A percentile compares a stretch with the other conserved stretches of the same genome.
phyloP scores from a whole-genome alignment of 495 filamentous ascomycete species.

The Penicillium turbatum region DNA sequence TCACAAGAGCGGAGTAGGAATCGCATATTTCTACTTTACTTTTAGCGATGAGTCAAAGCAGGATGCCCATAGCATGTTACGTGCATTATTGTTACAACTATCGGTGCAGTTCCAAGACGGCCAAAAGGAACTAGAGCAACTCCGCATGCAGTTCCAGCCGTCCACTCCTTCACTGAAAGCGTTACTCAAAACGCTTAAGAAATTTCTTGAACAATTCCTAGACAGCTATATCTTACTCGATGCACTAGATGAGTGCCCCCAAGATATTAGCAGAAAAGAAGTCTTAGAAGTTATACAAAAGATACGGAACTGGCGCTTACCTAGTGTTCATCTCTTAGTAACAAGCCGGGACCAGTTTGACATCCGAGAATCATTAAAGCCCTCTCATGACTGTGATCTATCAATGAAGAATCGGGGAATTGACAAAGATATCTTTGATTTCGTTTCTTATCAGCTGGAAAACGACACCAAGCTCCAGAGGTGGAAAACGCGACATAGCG shows the following conservation, averaged over 20 bases:
- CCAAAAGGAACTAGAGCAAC: constrained; percentile 13
- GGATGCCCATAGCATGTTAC: constrained; percentile 29
- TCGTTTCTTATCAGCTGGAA: constrained; percentile 24
- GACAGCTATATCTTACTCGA: constrained; percentile 29
- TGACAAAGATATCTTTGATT: constrained; percentile 31
- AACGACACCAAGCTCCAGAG: constrained; percentile 25
- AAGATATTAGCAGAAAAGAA: constrained; percentile 10
- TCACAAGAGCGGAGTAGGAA: constrained; percentile 15
- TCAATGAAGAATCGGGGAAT: constrained; percentile 23
- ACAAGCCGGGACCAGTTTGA: constrained; percentile 37
- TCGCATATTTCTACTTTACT: constrained; percentile 41
- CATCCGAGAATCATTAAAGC: constrained; percentile 27
- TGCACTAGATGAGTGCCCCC: constrained; percentile 28
- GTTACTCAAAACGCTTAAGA: constrained; percentile 16
- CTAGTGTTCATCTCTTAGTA: constrained; percentile 31
- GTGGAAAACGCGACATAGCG: constrained; percentile 23
- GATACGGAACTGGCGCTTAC: constrained; percentile 24
- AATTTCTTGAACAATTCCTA: constrained; percentile 13
- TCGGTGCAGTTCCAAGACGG: constrained; percentile 23
- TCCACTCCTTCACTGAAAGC: constrained; percentile 8
- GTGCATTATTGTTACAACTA: constrained; percentile 35
- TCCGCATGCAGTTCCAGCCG: constrained; percentile 7
- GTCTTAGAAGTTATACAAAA: constrained; percentile 20
- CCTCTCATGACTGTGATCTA: constrained; percentile 13
- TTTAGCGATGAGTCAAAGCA: constrained; percentile 35